Conservation (phyloP, 1,284 basidiomycete genomes). For the Porodaedalea pini region DNA sequence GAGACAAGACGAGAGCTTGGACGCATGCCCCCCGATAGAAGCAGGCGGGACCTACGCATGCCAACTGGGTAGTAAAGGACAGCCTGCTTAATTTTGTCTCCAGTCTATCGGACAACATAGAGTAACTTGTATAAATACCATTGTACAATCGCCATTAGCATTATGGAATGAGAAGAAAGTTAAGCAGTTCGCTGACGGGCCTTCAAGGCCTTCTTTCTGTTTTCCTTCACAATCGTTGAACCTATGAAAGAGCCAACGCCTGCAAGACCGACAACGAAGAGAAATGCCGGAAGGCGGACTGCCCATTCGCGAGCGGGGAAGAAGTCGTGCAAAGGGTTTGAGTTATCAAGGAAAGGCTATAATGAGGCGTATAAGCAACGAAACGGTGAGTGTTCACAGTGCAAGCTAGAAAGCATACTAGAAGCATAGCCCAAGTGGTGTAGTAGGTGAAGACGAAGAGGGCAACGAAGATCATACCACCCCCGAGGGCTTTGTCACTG, state of each 20-base stretch:
- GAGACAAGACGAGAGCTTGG: constrained; percentile 37
- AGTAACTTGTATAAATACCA: constrained; percentile 4
- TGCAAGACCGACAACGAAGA: constrained; percentile 75
- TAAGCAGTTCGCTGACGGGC: constrained; percentile 53
- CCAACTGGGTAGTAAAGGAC: not conserved
- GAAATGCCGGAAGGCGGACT: constrained; percentile 76
- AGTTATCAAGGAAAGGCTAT: constrained; percentile 81
- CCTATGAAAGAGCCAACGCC: constrained; percentile 79
- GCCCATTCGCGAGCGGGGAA: constrained; percentile 93
- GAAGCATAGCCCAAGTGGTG: constrained; percentile 84
- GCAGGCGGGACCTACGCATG: constrained; percentile 23
- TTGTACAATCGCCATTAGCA: not conserved
- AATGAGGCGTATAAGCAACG: constrained; percentile 1
- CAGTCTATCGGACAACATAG: not conserved
- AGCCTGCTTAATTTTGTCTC: not conserved
- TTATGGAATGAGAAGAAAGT: constrained; percentile 11
- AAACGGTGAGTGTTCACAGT: constrained; percentile 1
- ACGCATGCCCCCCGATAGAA: constrained; percentile 23
- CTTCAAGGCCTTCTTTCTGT: constrained; percentile 59
- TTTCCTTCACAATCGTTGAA: constrained; percentile 72
- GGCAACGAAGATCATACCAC: constrained; percentile 75
- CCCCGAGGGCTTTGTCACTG: constrained; percentile 80
- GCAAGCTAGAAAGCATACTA: constrained; percentile 67
- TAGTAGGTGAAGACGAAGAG: constrained; percentile 83
- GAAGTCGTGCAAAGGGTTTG: constrained; percentile 68